Evolutionary conservation across 1,284 basidiomycete genomes (phyloP).

Genomic region (Leccinum pachyderme): DNA sequence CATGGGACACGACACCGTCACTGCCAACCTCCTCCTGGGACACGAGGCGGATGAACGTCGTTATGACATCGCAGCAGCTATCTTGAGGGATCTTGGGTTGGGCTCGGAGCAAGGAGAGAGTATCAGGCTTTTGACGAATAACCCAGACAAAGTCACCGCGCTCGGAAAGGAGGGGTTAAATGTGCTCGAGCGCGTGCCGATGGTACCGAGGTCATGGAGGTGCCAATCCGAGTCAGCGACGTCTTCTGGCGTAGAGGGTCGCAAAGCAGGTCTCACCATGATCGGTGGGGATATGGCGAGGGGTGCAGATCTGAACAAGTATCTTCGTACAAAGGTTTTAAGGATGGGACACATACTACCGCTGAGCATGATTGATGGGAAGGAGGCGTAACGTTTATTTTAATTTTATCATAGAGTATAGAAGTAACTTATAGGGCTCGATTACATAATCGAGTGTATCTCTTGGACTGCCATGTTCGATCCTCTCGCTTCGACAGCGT

Average conservation of each 20-base stretch:
- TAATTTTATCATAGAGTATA: not conserved
- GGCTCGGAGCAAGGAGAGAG: constrained; percentile 57
- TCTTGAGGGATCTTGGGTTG: constrained; percentile 85
- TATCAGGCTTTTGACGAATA: constrained; percentile 91
- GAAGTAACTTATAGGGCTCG: not conserved
- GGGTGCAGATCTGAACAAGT: constrained; percentile 91
- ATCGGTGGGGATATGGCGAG: constrained; percentile 80
- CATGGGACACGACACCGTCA: constrained; percentile 96
- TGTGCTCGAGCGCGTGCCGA: constrained; percentile 85
- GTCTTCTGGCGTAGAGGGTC: constrained; percentile 32
- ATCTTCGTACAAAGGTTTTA: constrained; percentile 92
- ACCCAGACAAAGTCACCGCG: constrained; percentile 94
- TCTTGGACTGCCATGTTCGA: constrained; percentile 44
- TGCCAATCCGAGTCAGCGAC: constrained; percentile 21
- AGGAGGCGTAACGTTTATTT: constrained; percentile 1
- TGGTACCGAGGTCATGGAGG: constrained; percentile 92
- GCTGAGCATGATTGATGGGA: constrained; percentile 41
- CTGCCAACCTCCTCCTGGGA: constrained; percentile 94
- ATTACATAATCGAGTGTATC: constrained; percentile 24
- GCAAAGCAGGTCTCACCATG: constrained; percentile 74
- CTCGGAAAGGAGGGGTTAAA: constrained; percentile 81
- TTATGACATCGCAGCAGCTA: constrained; percentile 90
- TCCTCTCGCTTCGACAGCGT: constrained; percentile 49
- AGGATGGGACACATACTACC: constrained; percentile 95
- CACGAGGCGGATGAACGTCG: constrained; percentile 93